Percentiles rank a stretch among this genome's conserved stretches.
phyloP scores from a whole-genome alignment of 768 basidiomycete species.

The Cystoderma amianthinum region DNA sequence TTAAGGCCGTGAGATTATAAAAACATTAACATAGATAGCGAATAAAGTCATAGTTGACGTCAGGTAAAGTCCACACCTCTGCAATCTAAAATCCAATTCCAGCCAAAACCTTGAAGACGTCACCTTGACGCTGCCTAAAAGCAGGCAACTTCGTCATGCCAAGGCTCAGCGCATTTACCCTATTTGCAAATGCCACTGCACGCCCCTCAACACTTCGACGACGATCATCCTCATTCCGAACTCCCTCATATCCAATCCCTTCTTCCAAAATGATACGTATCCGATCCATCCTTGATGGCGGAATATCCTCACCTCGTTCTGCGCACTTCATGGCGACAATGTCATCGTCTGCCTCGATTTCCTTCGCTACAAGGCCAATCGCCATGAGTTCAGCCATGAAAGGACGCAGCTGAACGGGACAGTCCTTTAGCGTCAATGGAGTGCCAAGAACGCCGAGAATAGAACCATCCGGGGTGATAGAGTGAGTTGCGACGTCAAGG shows the following conservation, averaged over 20 bases:
- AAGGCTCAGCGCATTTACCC: constrained; percentile 69
- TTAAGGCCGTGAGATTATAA: too few relatives aligned
- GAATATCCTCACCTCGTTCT: constrained; percentile 25
- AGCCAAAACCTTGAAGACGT: constrained; percentile 63
- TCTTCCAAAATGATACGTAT: constrained; percentile 49
- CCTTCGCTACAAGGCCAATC: constrained; percentile 44
- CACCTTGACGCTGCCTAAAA: constrained; percentile 65
- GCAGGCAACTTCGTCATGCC: constrained; percentile 62
- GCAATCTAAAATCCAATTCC: too few relatives aligned
- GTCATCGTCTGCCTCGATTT: constrained; percentile 50
- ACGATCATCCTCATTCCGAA: constrained; percentile 21
- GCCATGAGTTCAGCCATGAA: constrained; percentile 59
- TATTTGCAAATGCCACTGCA: constrained; percentile 67
- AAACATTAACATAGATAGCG: too few relatives aligned
- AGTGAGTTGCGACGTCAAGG: constrained; percentile 52
- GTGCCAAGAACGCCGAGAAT: constrained; percentile 55
- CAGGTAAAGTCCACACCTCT: too few relatives aligned
- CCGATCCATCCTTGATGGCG: constrained; percentile 46
- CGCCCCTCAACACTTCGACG: constrained; percentile 54
- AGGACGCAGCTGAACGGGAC: constrained; percentile 57
- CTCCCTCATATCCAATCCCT: constrained; percentile 42
- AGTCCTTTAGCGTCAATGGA: constrained; percentile 48
- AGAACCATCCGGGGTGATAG: constrained; percentile 40
- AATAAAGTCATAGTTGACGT: too few relatives aligned
- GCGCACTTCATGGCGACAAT: constrained; percentile 36